Conservation (phyloP, 192 early-diverging fungal genomes). For the Coemansia sp. region DNA sequence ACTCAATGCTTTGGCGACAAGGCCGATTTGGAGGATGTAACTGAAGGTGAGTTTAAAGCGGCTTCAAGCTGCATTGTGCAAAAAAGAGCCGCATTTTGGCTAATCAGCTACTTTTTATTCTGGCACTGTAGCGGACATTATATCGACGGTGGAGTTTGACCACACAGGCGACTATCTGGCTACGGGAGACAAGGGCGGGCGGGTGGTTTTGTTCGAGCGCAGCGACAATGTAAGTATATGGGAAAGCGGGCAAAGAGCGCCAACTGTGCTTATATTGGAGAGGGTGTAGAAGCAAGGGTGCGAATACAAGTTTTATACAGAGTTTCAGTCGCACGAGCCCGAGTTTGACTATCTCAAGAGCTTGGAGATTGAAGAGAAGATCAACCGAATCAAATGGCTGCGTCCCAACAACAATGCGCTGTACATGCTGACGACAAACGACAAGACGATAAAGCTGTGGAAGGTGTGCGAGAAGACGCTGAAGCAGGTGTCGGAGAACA, state of each 20-base stretch:
- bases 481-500: conserved; percentile 92
- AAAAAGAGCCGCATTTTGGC: too few species aligned
- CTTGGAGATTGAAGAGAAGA: conserved; percentile 99
- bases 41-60: conserved; percentile 76
- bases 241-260: neutral
- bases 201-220: conserved; percentile 97
- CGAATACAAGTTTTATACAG: conserved; percentile 99
- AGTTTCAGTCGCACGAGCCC: conserved; percentile 99
- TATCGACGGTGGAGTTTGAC: conserved; percentile 98
- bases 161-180: conserved; percentile 95
- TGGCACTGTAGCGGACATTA: conserved; percentile 85
- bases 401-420: conserved; percentile 93
- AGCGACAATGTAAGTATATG: conserved; percentile 84
- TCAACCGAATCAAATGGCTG: conserved; percentile 99
- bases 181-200: conserved; percentile 96
- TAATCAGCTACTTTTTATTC: too few species aligned
- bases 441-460: conserved; percentile 99
- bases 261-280: neutral
- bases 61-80: too few species aligned
- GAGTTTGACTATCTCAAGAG: conserved; percentile 99
- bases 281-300: conserved; percentile 89
- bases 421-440: conserved; percentile 96
- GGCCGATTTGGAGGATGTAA: conserved; percentile 96
- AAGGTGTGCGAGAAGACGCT: conserved; percentile 98
- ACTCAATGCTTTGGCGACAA: conserved; percentile 99